Evolutionary conservation across 2,329 filamentous ascomycete genomes (phyloP).

Genomic region (Trichoderma simmonsii): DNA sequence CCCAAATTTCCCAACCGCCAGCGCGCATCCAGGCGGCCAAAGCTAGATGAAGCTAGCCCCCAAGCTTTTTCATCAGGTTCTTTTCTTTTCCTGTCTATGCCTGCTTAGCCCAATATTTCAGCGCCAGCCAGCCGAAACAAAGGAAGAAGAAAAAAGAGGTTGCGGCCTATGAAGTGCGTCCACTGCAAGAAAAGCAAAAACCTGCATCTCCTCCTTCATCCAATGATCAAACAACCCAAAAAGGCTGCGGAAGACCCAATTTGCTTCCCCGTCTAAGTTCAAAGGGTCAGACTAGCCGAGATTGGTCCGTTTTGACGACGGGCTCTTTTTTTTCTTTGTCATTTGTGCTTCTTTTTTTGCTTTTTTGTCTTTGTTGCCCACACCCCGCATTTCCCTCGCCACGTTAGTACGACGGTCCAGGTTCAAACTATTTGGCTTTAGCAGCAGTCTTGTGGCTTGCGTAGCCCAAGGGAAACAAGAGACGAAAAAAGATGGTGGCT

Average conservation of each 20-base stretch:
- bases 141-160: not conserved
- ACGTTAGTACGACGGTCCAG: not conserved
- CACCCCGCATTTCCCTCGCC: conserved; percentile 6
- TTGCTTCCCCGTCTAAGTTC: not conserved
- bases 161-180: not conserved
- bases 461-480: not conserved
- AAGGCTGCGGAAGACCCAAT: not conserved
- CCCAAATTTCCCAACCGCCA: not conserved
- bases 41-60: conserved; percentile 2
- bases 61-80: not conserved
- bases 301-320: not conserved
- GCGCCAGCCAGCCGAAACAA: not conserved
- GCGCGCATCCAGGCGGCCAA: conserved; percentile 4
- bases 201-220: not conserved
- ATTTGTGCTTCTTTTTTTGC: not conserved
- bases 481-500: not conserved
- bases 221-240: not conserved
- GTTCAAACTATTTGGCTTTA: conserved; percentile 7
- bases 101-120: not conserved
- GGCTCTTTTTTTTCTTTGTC: not conserved
- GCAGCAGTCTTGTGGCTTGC: conserved; percentile 5
- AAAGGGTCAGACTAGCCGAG: not conserved
- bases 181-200: not conserved
- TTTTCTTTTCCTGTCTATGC: not conserved
- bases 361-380: not conserved